A percentile compares a stretch with the other conserved stretches of the same genome.
These are phyloP conservation scores for Amanita jacksonii DNA, from an alignment of 768 basidiomycete genomes.

Conservation along the genomic window DNA sequence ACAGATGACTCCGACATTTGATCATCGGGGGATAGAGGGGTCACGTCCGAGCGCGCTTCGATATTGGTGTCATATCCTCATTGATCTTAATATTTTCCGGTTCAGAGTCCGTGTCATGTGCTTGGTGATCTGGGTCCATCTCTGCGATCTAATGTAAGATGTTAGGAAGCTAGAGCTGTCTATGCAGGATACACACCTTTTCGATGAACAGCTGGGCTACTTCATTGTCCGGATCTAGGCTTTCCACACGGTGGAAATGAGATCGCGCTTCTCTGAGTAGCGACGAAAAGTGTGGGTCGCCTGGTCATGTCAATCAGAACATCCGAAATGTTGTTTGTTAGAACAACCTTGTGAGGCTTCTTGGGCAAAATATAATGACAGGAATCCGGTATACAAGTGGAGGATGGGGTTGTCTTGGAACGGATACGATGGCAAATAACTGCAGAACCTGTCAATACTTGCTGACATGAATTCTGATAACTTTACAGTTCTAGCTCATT, in stretches of 20 bases:
- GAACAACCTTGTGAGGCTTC: constrained; percentile 10
- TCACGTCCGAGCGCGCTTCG: constrained; percentile 27
- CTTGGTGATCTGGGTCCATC: background rate
- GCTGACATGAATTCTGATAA: background rate
- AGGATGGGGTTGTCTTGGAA: constrained; percentile 75
- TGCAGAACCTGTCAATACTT: constrained; percentile 20
- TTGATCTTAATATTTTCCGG: constrained; percentile 17
- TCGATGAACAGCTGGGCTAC: constrained; percentile 44
- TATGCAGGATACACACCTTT: no score
- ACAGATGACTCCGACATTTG: constrained; percentile 44
- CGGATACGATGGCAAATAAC: constrained; percentile 82
- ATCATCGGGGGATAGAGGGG: background rate
- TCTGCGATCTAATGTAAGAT: background rate
- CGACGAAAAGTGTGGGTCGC: constrained; percentile 17
- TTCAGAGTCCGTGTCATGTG: constrained; percentile 11
- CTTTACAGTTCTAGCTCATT: constrained; percentile 81
- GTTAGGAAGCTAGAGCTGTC: no score
- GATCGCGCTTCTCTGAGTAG: constrained; percentile 47
- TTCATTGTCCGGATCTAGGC: constrained; percentile 47
- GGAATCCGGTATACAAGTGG: constrained; percentile 76
- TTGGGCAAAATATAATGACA: constrained; percentile 57
- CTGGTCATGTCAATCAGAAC: background rate
- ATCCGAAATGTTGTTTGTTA: background rate
- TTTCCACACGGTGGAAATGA: constrained; percentile 55
- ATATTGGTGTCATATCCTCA: constrained; percentile 14